These are phyloP conservation scores for Ophiostoma ips DNA, from an alignment of 2,329 filamentous ascomycete genomes.

Conservation along the genomic window DNA sequence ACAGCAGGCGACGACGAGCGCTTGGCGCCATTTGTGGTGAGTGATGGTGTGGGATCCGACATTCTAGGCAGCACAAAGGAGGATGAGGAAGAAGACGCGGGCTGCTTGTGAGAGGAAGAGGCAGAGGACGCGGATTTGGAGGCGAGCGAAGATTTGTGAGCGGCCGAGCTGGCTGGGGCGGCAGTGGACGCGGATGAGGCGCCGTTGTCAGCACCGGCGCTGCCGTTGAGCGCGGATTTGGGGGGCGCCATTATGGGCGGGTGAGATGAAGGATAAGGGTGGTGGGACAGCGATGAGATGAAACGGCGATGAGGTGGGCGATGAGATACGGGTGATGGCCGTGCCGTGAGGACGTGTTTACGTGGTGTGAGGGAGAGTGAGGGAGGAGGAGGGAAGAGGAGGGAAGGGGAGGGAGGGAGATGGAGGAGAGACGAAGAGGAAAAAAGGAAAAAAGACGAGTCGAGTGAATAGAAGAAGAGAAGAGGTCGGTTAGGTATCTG, in stretches of 20 bases:
- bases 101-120: conserved; percentile 15
- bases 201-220: conserved; percentile 3
- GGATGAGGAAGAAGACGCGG: conserved; percentile 17
- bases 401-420: neutral
- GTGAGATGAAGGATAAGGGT: too few relatives aligned
- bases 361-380: neutral
- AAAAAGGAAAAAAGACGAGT: neutral
- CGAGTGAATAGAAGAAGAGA: neutral
- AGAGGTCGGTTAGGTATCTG: neutral
- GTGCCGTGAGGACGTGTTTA: too few relatives aligned
- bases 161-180: conserved; percentile 1
- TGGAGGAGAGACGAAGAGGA: neutral
- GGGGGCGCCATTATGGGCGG: conserved; percentile 10
- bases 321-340: neutral
- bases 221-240: conserved; percentile 7
- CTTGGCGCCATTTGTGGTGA: neutral
- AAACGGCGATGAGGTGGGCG: neutral
- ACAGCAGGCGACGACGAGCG: conserved; percentile 5
- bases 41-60: conserved; percentile 16
- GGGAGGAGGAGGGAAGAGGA: neutral
- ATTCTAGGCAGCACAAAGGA: conserved; percentile 20
- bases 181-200: neutral
- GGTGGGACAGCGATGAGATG: neutral
- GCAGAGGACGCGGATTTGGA: conserved; percentile 4
- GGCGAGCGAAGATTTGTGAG: conserved; percentile 3